Evolutionary conservation across 306 rosid species (phyloP).

Genomic region (Rosa lucieae): DNA sequence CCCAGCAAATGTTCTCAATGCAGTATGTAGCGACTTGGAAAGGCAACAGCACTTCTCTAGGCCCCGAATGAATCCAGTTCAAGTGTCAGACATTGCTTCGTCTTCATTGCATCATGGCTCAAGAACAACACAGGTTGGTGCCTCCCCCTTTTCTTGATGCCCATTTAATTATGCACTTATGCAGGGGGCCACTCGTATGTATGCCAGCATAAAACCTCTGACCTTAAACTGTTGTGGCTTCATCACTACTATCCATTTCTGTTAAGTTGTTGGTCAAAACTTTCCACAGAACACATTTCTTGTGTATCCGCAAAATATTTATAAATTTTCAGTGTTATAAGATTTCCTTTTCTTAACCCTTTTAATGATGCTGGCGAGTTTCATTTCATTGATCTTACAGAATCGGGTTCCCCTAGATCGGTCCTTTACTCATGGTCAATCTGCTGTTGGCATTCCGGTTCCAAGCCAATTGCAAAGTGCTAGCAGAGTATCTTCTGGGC

Average conservation of each 20-base stretch:
- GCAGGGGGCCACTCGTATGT: neutral
- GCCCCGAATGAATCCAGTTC: conserved; percentile 46
- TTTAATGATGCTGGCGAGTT: neutral
- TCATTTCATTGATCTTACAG: conserved; percentile 45
- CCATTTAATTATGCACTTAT: neutral
- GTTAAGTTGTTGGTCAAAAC: neutral
- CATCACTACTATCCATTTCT: neutral
- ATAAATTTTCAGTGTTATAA: neutral
- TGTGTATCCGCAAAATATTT: neutral
- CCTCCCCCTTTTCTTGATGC: conserved; percentile 3
- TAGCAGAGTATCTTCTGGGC: conserved; percentile 22
- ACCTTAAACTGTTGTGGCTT: neutral
- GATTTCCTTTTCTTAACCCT: neutral
- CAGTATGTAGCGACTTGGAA: conserved; percentile 52
- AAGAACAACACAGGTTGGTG: conserved; percentile 23
- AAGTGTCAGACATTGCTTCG: conserved; percentile 41
- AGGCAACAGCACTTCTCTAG: conserved; percentile 58
- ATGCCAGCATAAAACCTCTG: neutral
- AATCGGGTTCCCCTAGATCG: conserved; percentile 37
- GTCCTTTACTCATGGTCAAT: conserved; percentile 22
- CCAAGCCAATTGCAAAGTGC: conserved; percentile 38
- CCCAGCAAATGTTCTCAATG: conserved; percentile 29
- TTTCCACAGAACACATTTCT: neutral
- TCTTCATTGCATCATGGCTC: conserved; percentile 39
- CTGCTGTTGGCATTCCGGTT: conserved; percentile 18